Base-by-base conservation (phyloP, 129 eudicot genomes). In the Tanacetum coccineum region DNA sequence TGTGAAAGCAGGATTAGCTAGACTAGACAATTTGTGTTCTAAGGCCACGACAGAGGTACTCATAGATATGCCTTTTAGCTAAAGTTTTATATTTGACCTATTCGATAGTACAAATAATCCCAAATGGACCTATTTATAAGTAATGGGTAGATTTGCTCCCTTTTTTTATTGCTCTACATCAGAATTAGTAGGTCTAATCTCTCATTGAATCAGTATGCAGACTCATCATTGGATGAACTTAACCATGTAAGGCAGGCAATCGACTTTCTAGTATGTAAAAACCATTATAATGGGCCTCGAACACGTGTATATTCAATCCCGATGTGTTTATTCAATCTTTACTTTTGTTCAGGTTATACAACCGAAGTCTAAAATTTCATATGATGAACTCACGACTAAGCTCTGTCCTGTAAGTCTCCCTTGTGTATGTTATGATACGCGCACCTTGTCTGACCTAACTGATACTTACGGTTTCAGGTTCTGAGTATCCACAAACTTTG, bases 321-420 rank as follows among this genome's bases (percentile, higher is more conserved):
- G n/a, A n/a, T n/a, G n/a, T n/a, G n/a, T n/a, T n/a, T 63, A 21
- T 45, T 48, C 58, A 30, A 13, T 10, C 20, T 18, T 47, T 66
- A 45, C 50, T 6, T 78, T 58, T 59, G 3, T 71, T 78, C 92
- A 91, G 97, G 83, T 87, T 74, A 77, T 70, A 53, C 70, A 82
- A 26, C 81, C 82, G 72, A 91, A 91, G 76, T 78, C 85, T 39
- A 75, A 78, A 74, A 64, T 91, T 56, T 46, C 93, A 15, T 91
- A 84, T 28, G 95, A 81, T 63, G 84, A 91, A 40, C 76, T 91
- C 60, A 82, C 92, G 51, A 82, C 64, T 74, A 85, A 81, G 28
- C 70, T 91, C 57, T 91, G 97, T 59, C 93, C 97, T 10, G 97
- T 91, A 80, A 82, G 90, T 80, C 60, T 76, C 52, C 70, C 58